Base-by-base conservation (phyloP, 202 grass and related monocot genomes). In the Brachypodium distachyon region DNA sequence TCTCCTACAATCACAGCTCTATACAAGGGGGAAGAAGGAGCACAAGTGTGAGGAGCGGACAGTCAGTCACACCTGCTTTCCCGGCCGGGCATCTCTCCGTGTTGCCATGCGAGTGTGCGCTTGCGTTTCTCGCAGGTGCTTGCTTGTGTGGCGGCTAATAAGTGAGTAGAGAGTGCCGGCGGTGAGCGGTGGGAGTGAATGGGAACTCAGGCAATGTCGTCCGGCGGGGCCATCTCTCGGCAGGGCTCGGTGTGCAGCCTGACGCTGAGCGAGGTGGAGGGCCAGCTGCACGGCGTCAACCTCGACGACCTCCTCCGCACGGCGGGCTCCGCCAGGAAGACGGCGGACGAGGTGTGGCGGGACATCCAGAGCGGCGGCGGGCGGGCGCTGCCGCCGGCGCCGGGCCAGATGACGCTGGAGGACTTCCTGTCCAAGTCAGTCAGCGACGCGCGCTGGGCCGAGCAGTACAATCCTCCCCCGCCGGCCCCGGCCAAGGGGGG, bases 321-420 rank as follows among this genome's bases (percentile, higher is more conserved):
- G 28, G 67, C 63, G 18, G 70, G 72, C 13, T 44, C 67, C 25
- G 36, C 77, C 56, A 88, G 70, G 68, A 94, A 79, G 84, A 88
- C 89, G 16, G 88, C 48, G 27, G 94, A 93, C 65, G 90, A 97
- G 84, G 86, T 92, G 74, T 94, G 94, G 94, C 72, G 79, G 32
- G 87, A 86, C 68, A 92, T 92, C 64, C 89, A 90, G 65, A 70
- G 61, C 57, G 16, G 72, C 32, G 56, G 25, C 19, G 7, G 18
- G 61, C 16, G 12, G 38, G 42, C 42, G 42, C 37, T 44, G 36
- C 68, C 11, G 13, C 38, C 61, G 18, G 27, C 67, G n/a, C 40
- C 83, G 19, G 79, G 79, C 0, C 84, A 90, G 82, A 90, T 95
- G 91, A 92, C 91, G 64, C 86, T 98, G 4, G 95, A 98, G 74